Conservation (phyloP, 176 grass and related monocot genomes). For the Zea luxurians region DNA sequence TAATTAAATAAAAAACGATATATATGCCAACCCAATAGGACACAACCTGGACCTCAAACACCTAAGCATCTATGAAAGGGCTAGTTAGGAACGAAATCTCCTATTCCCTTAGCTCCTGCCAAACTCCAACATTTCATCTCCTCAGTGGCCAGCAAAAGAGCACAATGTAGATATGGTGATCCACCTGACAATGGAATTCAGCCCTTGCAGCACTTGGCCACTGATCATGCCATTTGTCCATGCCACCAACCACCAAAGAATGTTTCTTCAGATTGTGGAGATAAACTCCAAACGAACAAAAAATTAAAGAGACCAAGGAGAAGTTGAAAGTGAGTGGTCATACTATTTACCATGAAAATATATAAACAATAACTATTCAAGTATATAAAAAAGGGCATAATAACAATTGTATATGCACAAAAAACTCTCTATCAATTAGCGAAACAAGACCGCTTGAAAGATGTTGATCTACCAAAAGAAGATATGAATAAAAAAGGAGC, state of each 20-base stretch:
- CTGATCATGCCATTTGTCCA: background rate
- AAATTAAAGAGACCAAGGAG: background rate
- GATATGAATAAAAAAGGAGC: constrained; percentile 23
- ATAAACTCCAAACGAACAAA: background rate
- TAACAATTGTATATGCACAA: background rate
- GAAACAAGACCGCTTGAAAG: constrained; percentile 14
- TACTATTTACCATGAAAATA: background rate
- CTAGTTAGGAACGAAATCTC: background rate
- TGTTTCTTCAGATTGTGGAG: background rate
- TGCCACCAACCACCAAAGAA: background rate
- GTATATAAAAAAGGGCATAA: constrained; percentile 13
- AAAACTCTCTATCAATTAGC: constrained; percentile 18
- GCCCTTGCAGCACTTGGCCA: background rate
- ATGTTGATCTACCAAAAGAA: background rate
- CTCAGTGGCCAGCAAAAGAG: background rate
- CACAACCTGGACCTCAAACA: background rate
- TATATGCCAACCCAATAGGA: background rate
- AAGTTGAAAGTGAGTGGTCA: background rate
- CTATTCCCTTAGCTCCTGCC: background rate
- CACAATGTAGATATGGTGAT: background rate
- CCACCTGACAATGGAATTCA: background rate
- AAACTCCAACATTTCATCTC: background rate
- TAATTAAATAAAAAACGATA: background rate
- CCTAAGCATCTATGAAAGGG: background rate
- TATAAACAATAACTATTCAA: background rate